Evolutionary conservation across 2,329 filamentous ascomycete species (phyloP), one percentile per base, ranked within the genome.

Genomic region (Trichoderma breve): DNA sequence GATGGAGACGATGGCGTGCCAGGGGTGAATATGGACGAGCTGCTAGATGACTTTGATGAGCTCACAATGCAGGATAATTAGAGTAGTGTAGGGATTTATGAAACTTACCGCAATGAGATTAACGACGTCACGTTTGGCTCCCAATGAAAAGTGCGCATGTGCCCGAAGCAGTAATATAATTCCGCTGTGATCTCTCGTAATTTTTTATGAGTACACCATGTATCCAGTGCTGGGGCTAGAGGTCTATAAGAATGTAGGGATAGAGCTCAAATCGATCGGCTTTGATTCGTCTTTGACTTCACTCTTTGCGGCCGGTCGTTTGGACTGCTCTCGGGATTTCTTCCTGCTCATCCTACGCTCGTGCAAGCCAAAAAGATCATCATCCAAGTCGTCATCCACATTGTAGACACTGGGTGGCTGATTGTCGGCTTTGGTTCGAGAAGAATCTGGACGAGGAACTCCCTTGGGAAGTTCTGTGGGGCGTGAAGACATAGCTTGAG

Each of bases 31-130:
- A 91, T 95, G 90, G 88, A 95, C 24, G 92, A 95, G 81, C 82
- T 98, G 79, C 86, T 97, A 78, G 95, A 98, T 80, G 95, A 97
- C 81, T 94, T 98, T 85, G 94, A 97, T 79, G 95, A 97, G 78
- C 88, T 97, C 80, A 90, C 80, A 62, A 72, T 81, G 78, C 73
- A 78, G 71, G 80, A 81, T 68, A 73, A 53, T 21, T 53, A 53
- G 21, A 24, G 21, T 78, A 76, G 66, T 62, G 28, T 53, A 74
- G 82, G 81, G n/a, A 75, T 77, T 71, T 71, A 68, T 74, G 24
- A 68, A 69, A 71, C 66, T 71, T 62, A 73, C 43, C 68, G 36
- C 39, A 61, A 62, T 70, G 57, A 28, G n/a, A 61, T 39, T 61
- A 62, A 70, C 39, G 67, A 70, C 39, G 39, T 36, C 26, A 62